Evolutionary conservation across 164 flowering plant species (phyloP).

Genomic region (Vitis cinerea): DNA sequence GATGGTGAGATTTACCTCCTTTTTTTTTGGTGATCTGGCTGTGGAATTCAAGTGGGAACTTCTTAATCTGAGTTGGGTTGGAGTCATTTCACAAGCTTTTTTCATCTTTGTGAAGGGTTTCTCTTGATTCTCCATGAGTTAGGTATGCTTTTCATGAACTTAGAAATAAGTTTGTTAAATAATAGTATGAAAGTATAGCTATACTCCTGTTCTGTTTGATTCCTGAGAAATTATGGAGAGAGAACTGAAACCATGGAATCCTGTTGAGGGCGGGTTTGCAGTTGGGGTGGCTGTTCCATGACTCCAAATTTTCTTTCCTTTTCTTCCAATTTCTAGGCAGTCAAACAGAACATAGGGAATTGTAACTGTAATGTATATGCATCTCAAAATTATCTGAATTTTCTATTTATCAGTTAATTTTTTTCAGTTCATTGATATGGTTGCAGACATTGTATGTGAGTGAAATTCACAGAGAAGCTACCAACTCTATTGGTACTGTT

Average conservation of each 20-base stretch:
- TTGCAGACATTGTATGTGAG: no score
- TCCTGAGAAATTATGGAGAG: neutral
- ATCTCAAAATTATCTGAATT: no score
- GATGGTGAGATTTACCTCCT: no score
- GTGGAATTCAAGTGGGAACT: constrained; percentile 1
- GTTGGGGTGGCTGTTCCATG: no score
- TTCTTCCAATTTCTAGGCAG: neutral
- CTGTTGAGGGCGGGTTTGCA: no score
- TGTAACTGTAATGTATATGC: no score
- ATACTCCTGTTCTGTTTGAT: neutral
- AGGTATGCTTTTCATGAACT: no score
- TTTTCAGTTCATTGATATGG: no score
- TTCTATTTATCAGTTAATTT: no score
- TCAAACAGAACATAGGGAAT: neutral
- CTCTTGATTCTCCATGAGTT: neutral
- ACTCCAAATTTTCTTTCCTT: neutral
- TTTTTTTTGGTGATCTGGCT: neutral
- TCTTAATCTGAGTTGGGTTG: constrained; percentile 4
- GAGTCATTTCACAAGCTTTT: neutral
- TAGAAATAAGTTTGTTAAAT: no score
- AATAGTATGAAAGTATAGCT: neutral
- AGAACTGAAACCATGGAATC: neutral
- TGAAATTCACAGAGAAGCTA: no score
- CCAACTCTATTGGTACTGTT: no score
- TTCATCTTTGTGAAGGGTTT: neutral